phyloP scores from a whole-genome alignment of 441 rosid species.

The Cnidoscolus chayamansa region DNA sequence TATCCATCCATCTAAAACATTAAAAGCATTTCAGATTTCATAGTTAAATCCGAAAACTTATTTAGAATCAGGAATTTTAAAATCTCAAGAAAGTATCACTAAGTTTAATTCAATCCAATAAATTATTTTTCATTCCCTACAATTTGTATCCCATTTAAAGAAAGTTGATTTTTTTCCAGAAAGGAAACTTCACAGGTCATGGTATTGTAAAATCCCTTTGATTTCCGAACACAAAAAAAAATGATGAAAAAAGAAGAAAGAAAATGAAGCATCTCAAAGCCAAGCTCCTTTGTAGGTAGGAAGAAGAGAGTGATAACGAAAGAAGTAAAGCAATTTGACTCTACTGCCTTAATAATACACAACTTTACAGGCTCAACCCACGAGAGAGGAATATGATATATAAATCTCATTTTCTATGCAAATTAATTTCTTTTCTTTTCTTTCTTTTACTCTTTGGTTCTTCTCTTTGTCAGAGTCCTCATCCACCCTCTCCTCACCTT shows the following conservation, averaged over 20 bases:
- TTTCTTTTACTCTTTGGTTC: constrained; percentile 34
- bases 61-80: no score
- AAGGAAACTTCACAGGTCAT: no score
- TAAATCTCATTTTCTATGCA: constrained; percentile 26
- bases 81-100: no score
- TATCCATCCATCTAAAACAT: no score
- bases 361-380: constrained; percentile 27
- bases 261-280: neutral
- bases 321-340: constrained; percentile 40
- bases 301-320: neutral
- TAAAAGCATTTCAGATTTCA: no score
- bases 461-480: constrained; percentile 70
- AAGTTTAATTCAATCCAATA: no score
- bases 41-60: no score
- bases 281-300: neutral
- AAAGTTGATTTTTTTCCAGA: no score
- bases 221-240: no score
- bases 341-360: constrained; percentile 34
- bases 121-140: no score
- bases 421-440: neutral
- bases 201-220: no score
- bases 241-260: neutral
- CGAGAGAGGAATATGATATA: constrained; percentile 21
- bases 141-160: no score
- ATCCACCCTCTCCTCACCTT: constrained; percentile 81